Base-by-base conservation (phyloP, 176 grass and related monocot genomes). In the Musa beccarii region DNA sequence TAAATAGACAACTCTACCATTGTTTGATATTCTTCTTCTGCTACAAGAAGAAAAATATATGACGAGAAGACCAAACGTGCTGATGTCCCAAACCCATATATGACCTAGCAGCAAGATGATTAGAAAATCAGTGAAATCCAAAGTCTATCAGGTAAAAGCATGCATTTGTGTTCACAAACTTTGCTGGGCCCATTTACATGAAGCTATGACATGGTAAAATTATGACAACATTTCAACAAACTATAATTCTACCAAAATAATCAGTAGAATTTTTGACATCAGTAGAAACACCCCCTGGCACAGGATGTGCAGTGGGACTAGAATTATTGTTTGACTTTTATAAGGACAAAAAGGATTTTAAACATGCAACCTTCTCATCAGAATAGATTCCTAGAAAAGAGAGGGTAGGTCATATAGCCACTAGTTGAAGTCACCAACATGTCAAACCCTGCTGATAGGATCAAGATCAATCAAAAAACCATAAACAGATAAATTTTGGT, bases 41-140 rank as follows among this genome's bases (percentile, higher is more conserved):
- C 12, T 17, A 59, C 73, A 75, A 75, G 73, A 59, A 75, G 73
- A 75, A 75, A 75, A 19, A 75, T 75, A 59, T 75, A 75, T 2
- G 73, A 61, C 1, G 73, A 61, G 54, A 75, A 75, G 25, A 75
- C 73, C 54, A 75, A 59, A 53, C 73, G 54, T 59, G 73, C 16
- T 20, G 73, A 59, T n/a, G 26, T 55, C 10, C 54, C 73, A 75
- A 75, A 75, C 5, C 73, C 73, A 75, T 75, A 75, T 23, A 59
- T 59, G 49, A 75, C 55, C 73, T 75, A 59, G 15, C 26, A 75
- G 54, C 24, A 75, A 59, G 72, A 49, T 59, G 3, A 24, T 57
- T 14, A 12, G 59, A 71, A 12, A 57, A 74, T 74, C 15, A 74
- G 24, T 56, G 14, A 25, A 26, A 12, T 53, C 11, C 25, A 15